Evolutionary conservation across 2,329 filamentous ascomycete species (phyloP), one percentile per base, ranked within the genome.

Genomic region (Elsinoe ampelina): DNA sequence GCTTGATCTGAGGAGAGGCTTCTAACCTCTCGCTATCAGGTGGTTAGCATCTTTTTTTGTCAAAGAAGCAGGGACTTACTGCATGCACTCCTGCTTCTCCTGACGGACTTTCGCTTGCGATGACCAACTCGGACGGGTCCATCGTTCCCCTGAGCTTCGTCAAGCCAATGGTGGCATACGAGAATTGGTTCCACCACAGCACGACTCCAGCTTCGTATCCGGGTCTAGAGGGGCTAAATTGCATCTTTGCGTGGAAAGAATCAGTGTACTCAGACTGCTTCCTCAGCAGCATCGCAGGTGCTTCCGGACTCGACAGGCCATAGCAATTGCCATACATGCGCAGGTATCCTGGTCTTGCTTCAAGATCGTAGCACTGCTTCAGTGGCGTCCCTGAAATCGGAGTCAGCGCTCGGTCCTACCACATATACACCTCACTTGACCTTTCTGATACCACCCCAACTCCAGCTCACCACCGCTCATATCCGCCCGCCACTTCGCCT

Each of bases 171-270:
- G 69, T 73, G 47, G 67, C 70, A 54, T 73, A 72, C 0, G 73
- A 75, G 59, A 72, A 72, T 41, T 78, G 74, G 45, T 75, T 80
- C 76, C 77, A 80, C 73, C 77, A 82, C 0, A 81, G 63, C 0
- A 77, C 75, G 0, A 75, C 68, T 0, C 80, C 80, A 0, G 80
- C 79, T 66, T 82, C 80, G 11, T 2, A 74, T 74, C 1, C 72
- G 68, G 3, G 63, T 42, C 2, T 69, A 68, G 0, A 64, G 67
- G 78, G 77, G 0, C 66, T 61, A 58, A 82, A 83, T 0, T 72
- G 68, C 11, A 82, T 63, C 1, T 65, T 70, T 0, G 72, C 73
- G 20, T 70, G 65, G 63, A 77, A 81, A 0, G 60, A 67, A 42
- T 75, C 74, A 15, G 62, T 63, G 8, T 71, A 74, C 0, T 73